Evolutionary conservation across 2,329 filamentous ascomycete genomes (phyloP).

Genomic region (Cryphonectria parasitica): DNA sequence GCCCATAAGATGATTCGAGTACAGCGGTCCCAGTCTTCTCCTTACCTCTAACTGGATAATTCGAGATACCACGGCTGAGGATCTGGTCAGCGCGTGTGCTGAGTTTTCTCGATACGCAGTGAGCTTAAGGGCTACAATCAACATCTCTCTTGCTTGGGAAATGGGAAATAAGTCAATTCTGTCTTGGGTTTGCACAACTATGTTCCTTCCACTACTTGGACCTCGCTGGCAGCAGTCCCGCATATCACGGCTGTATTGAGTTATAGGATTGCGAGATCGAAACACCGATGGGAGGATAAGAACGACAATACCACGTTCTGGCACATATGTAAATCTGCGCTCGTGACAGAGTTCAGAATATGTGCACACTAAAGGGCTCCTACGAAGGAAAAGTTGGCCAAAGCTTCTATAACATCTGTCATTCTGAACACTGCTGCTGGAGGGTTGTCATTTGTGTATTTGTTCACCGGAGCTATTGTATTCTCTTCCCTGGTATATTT

Average conservation of each 20-base stretch:
- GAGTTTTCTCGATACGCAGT: background rate
- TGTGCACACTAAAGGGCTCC: background rate
- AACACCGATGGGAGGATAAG: background rate
- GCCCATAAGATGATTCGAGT: background rate
- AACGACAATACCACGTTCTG: background rate
- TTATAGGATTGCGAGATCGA: background rate
- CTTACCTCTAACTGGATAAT: background rate
- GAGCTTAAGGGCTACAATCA: background rate
- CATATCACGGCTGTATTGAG: slow-evolving; percentile 1
- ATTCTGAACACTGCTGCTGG: background rate
- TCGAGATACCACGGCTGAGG: background rate
- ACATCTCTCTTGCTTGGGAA: slow-evolving; percentile 6
- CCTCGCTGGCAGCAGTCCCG: background rate
- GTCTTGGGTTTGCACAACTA: slow-evolving; percentile 9
- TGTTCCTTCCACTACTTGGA: background rate
- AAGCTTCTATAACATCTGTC: background rate
- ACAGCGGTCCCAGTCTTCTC: background rate
- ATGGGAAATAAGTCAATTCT: slow-evolving; percentile 7
- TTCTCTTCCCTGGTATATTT: slow-evolving; percentile 7
- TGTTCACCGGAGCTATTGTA: background rate
- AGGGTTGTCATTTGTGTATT: background rate
- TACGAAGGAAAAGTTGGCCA: background rate
- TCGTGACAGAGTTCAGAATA: background rate
- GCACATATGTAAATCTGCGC: background rate
- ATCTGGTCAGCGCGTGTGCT: background rate